Evolutionary conservation across 768 basidiomycete genomes (phyloP).

Genomic region (Suillus weaverae): DNA sequence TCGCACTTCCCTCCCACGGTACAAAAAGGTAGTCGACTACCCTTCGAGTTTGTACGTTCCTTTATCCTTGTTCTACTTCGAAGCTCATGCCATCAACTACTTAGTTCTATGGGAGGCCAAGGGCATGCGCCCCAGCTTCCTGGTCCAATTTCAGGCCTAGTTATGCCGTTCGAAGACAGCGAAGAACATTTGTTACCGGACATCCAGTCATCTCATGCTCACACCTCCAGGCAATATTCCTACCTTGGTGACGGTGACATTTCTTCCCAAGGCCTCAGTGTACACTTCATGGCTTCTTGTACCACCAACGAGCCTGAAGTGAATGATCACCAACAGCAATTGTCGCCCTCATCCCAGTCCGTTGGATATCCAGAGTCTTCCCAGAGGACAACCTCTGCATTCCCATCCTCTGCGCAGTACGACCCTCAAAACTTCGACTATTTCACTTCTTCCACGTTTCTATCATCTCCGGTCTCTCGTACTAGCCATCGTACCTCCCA

Average conservation of each 20-base stretch:
- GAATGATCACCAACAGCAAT: slow-evolving; percentile 24
- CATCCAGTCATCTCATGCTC: slow-evolving; percentile 15
- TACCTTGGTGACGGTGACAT: slow-evolving; percentile 14
- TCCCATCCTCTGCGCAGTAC: slow-evolving; percentile 15
- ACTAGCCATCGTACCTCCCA: neutral
- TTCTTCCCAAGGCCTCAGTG: slow-evolving; percentile 12
- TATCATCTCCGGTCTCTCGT: slow-evolving; percentile 10
- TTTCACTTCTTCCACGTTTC: slow-evolving; percentile 15
- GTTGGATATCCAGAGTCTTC: slow-evolving; percentile 31
- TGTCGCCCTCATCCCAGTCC: slow-evolving; percentile 9
- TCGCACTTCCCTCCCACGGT: slow-evolving; percentile 5
- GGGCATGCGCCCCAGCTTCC: neutral
- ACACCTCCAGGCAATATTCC: slow-evolving; percentile 14
- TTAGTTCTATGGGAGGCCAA: neutral
- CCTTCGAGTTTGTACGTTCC: neutral
- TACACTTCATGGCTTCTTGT: slow-evolving; percentile 31
- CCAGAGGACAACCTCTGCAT: slow-evolving; percentile 30
- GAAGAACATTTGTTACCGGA: slow-evolving; percentile 21
- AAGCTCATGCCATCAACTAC: neutral
- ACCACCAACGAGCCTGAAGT: slow-evolving; percentile 25
- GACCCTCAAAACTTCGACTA: slow-evolving; percentile 16
- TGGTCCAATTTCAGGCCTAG: neutral
- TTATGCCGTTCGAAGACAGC: slow-evolving; percentile 13
- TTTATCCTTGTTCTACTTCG: neutral
- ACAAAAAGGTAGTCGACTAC: neutral